phyloP scores from a whole-genome alignment of 139 green algal genomes.

The Edaphochlamys debaryana region DNA sequence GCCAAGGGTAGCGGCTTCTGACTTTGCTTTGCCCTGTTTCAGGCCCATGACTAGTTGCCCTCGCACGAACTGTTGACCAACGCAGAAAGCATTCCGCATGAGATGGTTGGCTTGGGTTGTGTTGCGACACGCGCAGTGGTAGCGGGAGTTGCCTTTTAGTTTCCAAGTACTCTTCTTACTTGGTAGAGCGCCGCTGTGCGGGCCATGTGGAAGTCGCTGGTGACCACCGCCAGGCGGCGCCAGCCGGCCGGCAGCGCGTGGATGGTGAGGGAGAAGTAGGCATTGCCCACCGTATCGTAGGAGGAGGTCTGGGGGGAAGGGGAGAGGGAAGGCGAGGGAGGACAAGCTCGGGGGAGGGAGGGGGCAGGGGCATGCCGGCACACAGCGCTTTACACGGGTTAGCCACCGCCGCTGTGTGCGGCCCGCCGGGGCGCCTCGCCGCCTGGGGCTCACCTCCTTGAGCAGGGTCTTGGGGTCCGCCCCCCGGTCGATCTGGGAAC shows the following conservation, averaged over 20 bases:
- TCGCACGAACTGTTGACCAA: too few species aligned
- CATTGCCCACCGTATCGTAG: constrained; percentile 73
- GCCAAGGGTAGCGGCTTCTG: too few species aligned
- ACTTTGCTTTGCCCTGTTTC: too few species aligned
- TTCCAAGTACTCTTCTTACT: too few species aligned
- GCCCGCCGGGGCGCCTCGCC: neutral
- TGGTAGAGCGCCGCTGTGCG: constrained; percentile 76
- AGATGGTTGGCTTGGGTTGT: too few species aligned
- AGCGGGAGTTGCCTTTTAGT: too few species aligned
- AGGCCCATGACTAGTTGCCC: too few species aligned
- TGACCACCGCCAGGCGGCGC: constrained; percentile 49
- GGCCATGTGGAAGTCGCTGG: constrained; percentile 87
- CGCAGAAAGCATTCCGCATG: too few species aligned
- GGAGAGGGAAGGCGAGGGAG: neutral
- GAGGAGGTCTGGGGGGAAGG: neutral
- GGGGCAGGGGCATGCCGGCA: too few species aligned
- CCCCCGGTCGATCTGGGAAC: neutral
- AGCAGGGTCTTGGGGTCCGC: neutral
- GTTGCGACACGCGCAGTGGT: too few species aligned
- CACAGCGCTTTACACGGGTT: neutral
- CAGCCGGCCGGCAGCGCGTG: constrained; percentile 83
- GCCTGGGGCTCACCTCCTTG: constrained; percentile 5
- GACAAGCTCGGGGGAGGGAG: neutral
- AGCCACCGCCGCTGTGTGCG: neutral
- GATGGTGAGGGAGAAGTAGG: constrained; percentile 82